Conservation (phyloP, 345 rosid genomes). For the Excoecaria agallocha region DNA sequence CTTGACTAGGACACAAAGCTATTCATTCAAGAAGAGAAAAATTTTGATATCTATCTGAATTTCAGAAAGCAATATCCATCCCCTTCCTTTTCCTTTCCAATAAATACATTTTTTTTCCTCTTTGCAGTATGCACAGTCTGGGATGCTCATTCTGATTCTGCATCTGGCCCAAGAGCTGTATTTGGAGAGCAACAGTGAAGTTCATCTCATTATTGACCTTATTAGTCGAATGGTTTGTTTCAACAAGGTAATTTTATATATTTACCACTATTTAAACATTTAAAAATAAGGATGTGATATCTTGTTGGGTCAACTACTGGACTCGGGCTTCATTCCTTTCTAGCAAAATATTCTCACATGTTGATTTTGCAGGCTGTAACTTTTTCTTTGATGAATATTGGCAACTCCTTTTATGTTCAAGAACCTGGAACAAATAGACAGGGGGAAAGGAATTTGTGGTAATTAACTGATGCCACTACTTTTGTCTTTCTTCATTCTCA, state of each 20-base stretch:
- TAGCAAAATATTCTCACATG: neutral
- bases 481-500: neutral
- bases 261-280: neutral
- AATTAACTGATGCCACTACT: conserved; percentile 17
- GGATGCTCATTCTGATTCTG: conserved; percentile 64
- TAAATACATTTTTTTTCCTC: conserved; percentile 12
- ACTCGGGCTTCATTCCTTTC: conserved; percentile 14
- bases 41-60: neutral
- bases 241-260: conserved; percentile 49
- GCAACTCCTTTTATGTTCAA: conserved; percentile 47
- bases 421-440: conserved; percentile 37
- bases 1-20: conserved; percentile 3
- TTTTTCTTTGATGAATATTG: conserved; percentile 64
- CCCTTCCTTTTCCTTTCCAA: conserved; percentile 17
- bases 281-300: neutral
- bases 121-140: conserved; percentile 67
- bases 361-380: conserved; percentile 55
- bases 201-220: conserved; percentile 62
- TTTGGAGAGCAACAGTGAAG: conserved; percentile 54
- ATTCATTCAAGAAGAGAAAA: neutral
- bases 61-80: neutral
- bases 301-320: neutral
- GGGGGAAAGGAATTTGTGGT: conserved; percentile 67
- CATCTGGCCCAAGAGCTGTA: conserved; percentile 65
- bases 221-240: conserved; percentile 73